Base-by-base conservation (phyloP, 768 basidiomycete species). In the Lactarius trivialis region DNA sequence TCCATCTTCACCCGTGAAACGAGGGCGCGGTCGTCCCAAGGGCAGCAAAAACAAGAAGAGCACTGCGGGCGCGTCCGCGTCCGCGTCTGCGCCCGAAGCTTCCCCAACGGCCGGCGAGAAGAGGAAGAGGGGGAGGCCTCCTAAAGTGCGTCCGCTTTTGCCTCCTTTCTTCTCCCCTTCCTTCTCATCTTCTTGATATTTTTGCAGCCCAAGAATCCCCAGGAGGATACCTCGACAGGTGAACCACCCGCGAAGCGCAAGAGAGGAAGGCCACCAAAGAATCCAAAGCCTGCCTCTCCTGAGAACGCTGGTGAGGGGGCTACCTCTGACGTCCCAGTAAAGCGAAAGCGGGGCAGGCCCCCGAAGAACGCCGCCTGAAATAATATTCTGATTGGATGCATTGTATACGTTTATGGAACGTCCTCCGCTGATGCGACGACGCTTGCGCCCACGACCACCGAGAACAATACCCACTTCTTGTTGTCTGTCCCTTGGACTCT, bases 1-100 rank as follows among this genome's bases (percentile, higher is more conserved):
- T 57, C 68, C 66, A 39, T 70, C 74, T 62, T 56, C 75, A 50
- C 78, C 82, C 45, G 68, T 71, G 64, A 94, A 92, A 78, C 85
- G 93, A 70, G 85, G 89, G 70, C 82, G 93, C 52, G 93, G 93
- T 58, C 85, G 93, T 67, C 93, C 93, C 64, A 91, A 87, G 73
- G 93, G 93, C 69, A 91, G 89, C 75, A 94, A 90, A 77, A 84
- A 84, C 75, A 84, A 83, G 78, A 82, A 80, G 70, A 73, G 71
- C 67, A 70, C 72, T 71, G 75, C 70, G 63, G 66, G 73, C 59
- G 63, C 71, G 15, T 67, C 73, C 59, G 63, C 71, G 15, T 67
- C 73, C 33, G 67, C 71, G 1, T 69, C 71, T 14, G 41, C 73
- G 17, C 65, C 74, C 19, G 66, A 62, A 52, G 68, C 68, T 51